Evolutionary conservation across 73 alveolate genomes (phyloP).

Genomic region (Paramecium sexaurelia): DNA sequence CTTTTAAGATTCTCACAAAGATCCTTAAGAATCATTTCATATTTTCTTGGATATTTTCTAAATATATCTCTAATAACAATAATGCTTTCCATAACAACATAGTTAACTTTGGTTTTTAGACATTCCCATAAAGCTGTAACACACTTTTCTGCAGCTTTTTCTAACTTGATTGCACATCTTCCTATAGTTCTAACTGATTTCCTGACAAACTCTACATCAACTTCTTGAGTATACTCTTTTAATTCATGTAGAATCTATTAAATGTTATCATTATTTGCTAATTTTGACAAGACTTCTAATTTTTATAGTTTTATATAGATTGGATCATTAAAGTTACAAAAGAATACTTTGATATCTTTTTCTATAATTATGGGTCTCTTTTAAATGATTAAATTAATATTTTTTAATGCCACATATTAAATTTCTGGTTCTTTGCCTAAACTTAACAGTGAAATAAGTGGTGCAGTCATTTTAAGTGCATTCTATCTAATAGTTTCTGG

Average conservation of each 20-base stretch:
- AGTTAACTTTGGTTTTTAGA: constrained; percentile 62
- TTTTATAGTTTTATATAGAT: constrained; percentile 92
- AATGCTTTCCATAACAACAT: constrained; percentile 90
- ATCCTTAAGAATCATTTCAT: constrained; percentile 70
- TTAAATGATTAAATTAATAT: constrained; percentile 88
- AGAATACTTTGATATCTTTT: constrained; percentile 92
- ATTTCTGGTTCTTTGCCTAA: constrained; percentile 84
- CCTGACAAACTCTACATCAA: constrained; percentile 90
- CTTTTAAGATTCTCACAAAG: constrained; percentile 93
- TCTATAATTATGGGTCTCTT: constrained; percentile 89
- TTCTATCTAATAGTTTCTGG: constrained; percentile 86
- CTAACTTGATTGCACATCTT: constrained; percentile 88
- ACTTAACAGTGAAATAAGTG: constrained; percentile 87
- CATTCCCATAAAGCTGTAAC: constrained; percentile 79
- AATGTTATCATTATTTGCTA: constrained; percentile 80
- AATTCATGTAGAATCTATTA: constrained; percentile 86
- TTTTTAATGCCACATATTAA: constrained; percentile 87
- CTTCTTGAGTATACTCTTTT: constrained; percentile 88
- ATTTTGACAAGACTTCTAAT: constrained; percentile 82
- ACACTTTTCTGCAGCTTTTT: constrained; percentile 86
- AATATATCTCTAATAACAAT: constrained; percentile 74
- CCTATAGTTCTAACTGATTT: constrained; percentile 90
- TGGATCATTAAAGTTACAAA: constrained; percentile 93
- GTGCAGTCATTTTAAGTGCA: constrained; percentile 86
- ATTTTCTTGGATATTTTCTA: constrained; percentile 66